Percentiles rank a stretch among this genome's conserved stretches.
Evolutionary conservation across 306 rosid species (phyloP).

Genomic region (Ormosia semicastrata): DNA sequence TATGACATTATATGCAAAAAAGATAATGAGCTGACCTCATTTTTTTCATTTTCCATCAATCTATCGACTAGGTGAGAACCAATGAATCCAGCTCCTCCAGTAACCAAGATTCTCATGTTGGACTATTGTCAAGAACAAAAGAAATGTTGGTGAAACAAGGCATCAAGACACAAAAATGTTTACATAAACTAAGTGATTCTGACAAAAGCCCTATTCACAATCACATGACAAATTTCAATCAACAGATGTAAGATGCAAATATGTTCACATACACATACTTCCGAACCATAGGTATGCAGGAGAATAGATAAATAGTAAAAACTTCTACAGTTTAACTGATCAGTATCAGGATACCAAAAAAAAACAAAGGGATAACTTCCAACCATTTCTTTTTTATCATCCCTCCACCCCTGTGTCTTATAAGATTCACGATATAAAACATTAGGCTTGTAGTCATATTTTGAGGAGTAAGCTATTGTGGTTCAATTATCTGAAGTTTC

Average conservation of each 20-base stretch:
- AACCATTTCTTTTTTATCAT: background rate
- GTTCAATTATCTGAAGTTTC: conserved; percentile 4
- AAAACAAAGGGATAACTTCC: background rate
- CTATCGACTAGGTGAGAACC: conserved; percentile 97
- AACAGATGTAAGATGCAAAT: background rate
- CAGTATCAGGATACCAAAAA: background rate
- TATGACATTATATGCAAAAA: conserved; percentile 3
- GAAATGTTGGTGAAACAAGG: conserved; percentile 12
- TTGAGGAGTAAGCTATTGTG: background rate
- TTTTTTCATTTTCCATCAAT: conserved; percentile 93
- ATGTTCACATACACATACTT: background rate
- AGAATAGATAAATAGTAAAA: background rate
- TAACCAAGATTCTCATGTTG: conserved; percentile 89
- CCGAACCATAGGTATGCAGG: background rate
- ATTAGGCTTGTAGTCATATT: background rate
- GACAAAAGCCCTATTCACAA: background rate
- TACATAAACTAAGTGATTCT: background rate
- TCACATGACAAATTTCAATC: conserved; percentile 4
- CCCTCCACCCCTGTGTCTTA: background rate
- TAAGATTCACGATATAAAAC: background rate
- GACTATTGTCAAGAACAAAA: conserved; percentile 49
- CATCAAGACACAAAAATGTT: background rate
- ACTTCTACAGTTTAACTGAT: background rate
- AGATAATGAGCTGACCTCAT: conserved; percentile 59
- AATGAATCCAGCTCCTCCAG: conserved; percentile 99